Evolutionary conservation across 345 rosid genomes (phyloP).

Genomic region (Eucalyptus melliodora): DNA sequence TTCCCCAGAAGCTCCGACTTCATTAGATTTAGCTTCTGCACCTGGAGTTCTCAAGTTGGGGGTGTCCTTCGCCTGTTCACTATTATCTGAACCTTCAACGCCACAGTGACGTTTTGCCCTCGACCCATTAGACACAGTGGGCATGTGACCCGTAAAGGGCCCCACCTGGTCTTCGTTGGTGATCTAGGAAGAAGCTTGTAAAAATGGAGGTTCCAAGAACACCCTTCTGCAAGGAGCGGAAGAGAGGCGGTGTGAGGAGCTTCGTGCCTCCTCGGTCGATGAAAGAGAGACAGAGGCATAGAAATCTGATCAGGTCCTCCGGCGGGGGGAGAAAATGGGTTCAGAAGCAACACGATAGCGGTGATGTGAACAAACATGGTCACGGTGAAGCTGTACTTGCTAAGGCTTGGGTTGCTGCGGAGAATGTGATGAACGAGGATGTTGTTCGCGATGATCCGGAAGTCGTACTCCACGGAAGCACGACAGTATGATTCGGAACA

Average conservation of each 20-base stretch:
- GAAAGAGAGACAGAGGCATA: background rate
- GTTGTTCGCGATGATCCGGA: background rate
- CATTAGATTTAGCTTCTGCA: background rate
- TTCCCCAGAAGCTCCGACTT: background rate
- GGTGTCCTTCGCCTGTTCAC: background rate
- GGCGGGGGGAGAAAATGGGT: background rate
- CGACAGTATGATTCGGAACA: conserved; percentile 28
- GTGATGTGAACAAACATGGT: background rate
- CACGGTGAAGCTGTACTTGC: background rate
- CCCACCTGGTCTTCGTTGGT: background rate
- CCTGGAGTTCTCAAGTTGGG: background rate
- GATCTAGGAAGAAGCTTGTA: background rate
- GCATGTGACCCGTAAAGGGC: background rate
- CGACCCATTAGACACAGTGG: background rate
- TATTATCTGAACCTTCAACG: background rate
- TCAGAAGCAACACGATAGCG: background rate
- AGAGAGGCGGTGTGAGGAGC: background rate
- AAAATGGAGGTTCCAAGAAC: background rate
- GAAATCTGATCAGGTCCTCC: background rate
- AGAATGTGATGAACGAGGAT: background rate
- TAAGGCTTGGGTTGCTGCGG: background rate
- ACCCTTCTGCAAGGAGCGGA: background rate
- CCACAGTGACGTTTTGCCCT: background rate
- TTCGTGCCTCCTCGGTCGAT: background rate
- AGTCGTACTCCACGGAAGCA: background rate